Evolutionary conservation across 1,139 yeast species (phyloP), one percentile per base, ranked within the genome.

Genomic region (Suhomyces kunorum): DNA sequence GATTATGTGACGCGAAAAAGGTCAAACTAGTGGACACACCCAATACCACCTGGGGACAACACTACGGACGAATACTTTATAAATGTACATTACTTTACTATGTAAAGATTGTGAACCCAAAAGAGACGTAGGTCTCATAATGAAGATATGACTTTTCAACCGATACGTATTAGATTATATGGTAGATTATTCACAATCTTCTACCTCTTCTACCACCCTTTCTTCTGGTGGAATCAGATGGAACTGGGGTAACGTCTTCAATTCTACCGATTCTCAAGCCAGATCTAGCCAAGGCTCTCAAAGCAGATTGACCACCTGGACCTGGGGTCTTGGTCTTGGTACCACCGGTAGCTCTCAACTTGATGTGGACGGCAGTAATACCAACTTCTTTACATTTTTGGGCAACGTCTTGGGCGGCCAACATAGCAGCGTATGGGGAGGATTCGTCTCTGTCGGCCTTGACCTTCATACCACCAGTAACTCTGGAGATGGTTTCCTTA

Each of bases 121-220:
- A 36, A 34, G 38, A 30, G 28, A 24, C 28, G 27, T 31, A 30
- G 25, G 25, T 37, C 36, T 24, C 40, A 35, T 17, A 18, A 38
- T 35, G 42, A 41, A 38, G 39, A 32, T 27, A 40, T 39, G 37
- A 39, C 40, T 40, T 36, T 32, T 35, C 36, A 27, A 32, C 39
- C 43, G 43, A 35, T 40, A 39, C 42, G 40, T 41, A 43, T 41
- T 42, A 44, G 39, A 45, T 42, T 45, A 45, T 39, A 32, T 15
- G 40, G 39, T 39, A 39, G 25, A 26, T 18, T 18, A 42, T 66
- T 83, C 82, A 90, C 80, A 90, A 87, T 87, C 99, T 89, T 86
- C 98, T 92, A 90, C 99, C 99, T 86, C 99, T 90, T 84, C 98
- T 94, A 87, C 99, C 99, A 88, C 98, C 98, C 95, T 94, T 94